Percentiles rank a stretch among this genome's conserved stretches.
phyloP scores from a whole-genome alignment of 2,329 filamentous ascomycete genomes.

The Plectosphaerella plurivora region DNA sequence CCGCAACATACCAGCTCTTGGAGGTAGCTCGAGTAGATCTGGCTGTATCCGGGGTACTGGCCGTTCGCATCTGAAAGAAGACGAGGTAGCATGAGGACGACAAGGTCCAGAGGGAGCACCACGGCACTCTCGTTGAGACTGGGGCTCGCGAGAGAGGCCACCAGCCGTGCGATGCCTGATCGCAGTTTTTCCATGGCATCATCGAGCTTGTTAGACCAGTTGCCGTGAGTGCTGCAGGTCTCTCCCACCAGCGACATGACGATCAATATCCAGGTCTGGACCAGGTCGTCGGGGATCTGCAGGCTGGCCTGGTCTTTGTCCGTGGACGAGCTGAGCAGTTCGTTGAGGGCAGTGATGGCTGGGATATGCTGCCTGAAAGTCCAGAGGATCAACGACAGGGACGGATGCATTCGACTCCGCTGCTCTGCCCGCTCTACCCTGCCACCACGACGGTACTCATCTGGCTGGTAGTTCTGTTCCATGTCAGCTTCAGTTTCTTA shows the following conservation, averaged over 20 bases:
- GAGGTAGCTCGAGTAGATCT: constrained; percentile 37
- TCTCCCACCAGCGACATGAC: constrained; percentile 29
- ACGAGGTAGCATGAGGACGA: constrained; percentile 32
- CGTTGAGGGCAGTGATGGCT: constrained; percentile 12
- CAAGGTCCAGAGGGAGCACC: constrained; percentile 36
- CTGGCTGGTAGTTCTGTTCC: background rate
- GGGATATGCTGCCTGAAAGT: background rate
- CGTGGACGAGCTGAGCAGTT: constrained; percentile 20
- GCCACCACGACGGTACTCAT: background rate
- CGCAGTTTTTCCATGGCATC: constrained; percentile 24
- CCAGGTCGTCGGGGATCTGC: constrained; percentile 28
- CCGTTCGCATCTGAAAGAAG: constrained; percentile 33
- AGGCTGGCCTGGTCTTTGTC: constrained; percentile 21
- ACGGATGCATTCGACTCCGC: background rate
- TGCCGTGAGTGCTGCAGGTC: constrained; percentile 9
- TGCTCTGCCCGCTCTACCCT: background rate
- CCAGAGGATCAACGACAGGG: constrained; percentile 15
- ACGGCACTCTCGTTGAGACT: constrained; percentile 29
- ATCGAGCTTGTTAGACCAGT: constrained; percentile 23
- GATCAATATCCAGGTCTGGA: constrained; percentile 36
- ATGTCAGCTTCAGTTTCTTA: background rate
- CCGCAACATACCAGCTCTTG: constrained; percentile 28
- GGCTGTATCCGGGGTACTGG: constrained; percentile 30
- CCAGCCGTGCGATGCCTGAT: constrained; percentile 29
- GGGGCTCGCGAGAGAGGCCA: constrained; percentile 24